phyloP scores from a whole-genome alignment of 2,329 filamentous ascomycete species.

The Moelleriella libera region DNA sequence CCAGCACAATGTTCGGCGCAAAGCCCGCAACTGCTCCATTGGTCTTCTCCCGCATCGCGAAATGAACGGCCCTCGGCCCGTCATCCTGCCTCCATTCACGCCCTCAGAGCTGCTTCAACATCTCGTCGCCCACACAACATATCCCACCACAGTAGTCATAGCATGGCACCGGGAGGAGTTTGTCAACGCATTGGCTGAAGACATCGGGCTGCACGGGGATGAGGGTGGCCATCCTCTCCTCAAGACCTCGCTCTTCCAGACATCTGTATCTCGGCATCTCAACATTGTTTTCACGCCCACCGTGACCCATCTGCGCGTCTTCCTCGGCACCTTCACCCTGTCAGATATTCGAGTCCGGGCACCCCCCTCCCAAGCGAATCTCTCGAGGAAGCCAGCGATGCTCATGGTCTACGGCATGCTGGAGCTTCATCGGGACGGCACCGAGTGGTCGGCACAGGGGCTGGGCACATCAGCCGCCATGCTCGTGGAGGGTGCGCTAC shows the following conservation, averaged over 20 bases:
- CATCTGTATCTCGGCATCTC: constrained; percentile 55
- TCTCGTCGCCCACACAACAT: constrained; percentile 39
- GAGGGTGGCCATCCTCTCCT: constrained; percentile 26
- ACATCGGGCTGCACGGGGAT: constrained; percentile 19
- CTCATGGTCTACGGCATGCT: constrained; percentile 54
- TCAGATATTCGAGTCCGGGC: constrained; percentile 19
- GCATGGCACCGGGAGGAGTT: constrained; percentile 55
- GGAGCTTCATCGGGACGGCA: constrained; percentile 49
- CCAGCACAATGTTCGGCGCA: not conserved
- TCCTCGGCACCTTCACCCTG: constrained; percentile 43
- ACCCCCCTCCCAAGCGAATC: constrained; percentile 13
- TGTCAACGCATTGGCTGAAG: constrained; percentile 38
- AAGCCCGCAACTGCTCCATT: no score
- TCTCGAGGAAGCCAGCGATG: constrained; percentile 16
- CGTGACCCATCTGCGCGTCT: constrained; percentile 64
- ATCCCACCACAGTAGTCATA: constrained; percentile 55
- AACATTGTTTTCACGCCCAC: constrained; percentile 61
- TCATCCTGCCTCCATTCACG: constrained; percentile 36
- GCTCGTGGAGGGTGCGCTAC: constrained; percentile 45
- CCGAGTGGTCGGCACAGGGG: constrained; percentile 65
- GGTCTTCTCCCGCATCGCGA: not conserved
- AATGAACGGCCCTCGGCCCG: constrained; percentile 13
- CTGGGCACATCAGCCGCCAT: constrained; percentile 47
- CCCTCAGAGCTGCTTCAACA: constrained; percentile 50
- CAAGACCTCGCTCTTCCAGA: constrained; percentile 50